These are phyloP conservation scores for Trifolium pratense DNA, from an alignment of 306 rosid genomes.

Conservation along the genomic window DNA sequence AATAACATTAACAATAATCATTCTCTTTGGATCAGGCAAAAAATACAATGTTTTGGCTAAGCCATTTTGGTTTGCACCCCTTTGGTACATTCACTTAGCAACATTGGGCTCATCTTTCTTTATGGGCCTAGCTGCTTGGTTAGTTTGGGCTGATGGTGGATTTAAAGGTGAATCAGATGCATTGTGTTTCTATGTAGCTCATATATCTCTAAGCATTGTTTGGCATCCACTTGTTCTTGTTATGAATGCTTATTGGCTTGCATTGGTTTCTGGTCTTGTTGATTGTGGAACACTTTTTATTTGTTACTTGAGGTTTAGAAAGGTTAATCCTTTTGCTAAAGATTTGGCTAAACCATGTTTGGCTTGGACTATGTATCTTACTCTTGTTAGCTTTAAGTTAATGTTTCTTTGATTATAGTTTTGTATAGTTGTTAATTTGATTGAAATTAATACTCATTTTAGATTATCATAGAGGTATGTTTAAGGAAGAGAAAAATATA, in stretches of 20 bases:
- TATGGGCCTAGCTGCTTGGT: slow-evolving; percentile 77
- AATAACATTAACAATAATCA: slow-evolving; percentile 43
- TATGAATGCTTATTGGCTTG: slow-evolving; percentile 49
- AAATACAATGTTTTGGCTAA: slow-evolving; percentile 41
- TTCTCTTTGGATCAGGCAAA: slow-evolving; percentile 54
- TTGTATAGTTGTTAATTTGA: neutral
- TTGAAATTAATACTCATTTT: slow-evolving; percentile 8
- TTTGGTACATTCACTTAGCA: slow-evolving; percentile 66
- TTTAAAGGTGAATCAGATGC: slow-evolving; percentile 52
- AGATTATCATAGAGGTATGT: neutral
- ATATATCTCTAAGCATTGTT: slow-evolving; percentile 49
- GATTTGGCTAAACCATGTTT: slow-evolving; percentile 63
- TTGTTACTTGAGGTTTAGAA: slow-evolving; percentile 50
- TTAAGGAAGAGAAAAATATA: neutral
- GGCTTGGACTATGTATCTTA: slow-evolving; percentile 52
- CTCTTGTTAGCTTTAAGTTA: slow-evolving; percentile 45
- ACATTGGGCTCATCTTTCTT: slow-evolving; percentile 54
- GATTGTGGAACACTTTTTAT: slow-evolving; percentile 52
- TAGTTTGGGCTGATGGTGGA: slow-evolving; percentile 85
- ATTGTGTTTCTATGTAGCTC: slow-evolving; percentile 54
- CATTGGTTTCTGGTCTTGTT: slow-evolving; percentile 34
- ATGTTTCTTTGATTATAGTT: slow-evolving; percentile 36
- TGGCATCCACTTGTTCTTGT: slow-evolving; percentile 75
- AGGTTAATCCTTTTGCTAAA: slow-evolving; percentile 61
- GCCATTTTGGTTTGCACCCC: slow-evolving; percentile 67